Base-by-base conservation (phyloP, 2,329 filamentous ascomycete species). In the Teratosphaeria zuluensis region DNA sequence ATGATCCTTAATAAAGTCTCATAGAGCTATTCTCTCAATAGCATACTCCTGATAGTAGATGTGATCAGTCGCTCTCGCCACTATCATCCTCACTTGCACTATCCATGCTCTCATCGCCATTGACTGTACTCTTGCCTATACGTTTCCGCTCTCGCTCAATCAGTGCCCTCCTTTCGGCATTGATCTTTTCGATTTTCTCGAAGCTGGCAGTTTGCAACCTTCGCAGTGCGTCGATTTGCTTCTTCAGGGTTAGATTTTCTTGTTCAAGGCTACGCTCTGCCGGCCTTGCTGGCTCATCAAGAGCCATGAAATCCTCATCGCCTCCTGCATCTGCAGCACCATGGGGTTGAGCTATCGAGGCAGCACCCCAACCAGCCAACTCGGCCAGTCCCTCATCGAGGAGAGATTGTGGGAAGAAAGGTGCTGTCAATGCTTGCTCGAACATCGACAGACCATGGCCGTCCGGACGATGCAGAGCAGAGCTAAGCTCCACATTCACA, bases 401-500 rank as follows among this genome's bases (percentile, higher is more conserved):
- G 12, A 74, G 57, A 19, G 60, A 60, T 21, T 68, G 58, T 3
- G 78, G 75, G 55, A 79, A 78, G 30, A 68, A 72, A 3, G 76
- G 69, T 53, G 77, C 76, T 32, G 70, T 70, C 32, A 80, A 69
- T 14, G 76, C 74, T 53, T 71, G 65, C 51, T 75, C 65, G 60
- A 79, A 78, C 4, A 57, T 55, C 3, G 65, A 64, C 0, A 59
- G 61, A 14, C 63, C 66, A 56, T 65, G 67, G 48, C 59, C 60
- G 8, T 57, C 51, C 54, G 61, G 42, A 66, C 63, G 8, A 59
- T 62, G 16, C 60, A 65, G 31, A 73, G 59, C 14, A 62, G 69
- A 57, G 14, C 72, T 77, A n/a, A 91, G 76, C 70, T 89, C 86
- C 12, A 84, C 77, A 16, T 80, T 85, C 61, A 90, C 79, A 3